These are phyloP conservation scores for Corniculantispora saksenae DNA, from an alignment of 2,329 filamentous ascomycete genomes.

Conservation along the genomic window DNA sequence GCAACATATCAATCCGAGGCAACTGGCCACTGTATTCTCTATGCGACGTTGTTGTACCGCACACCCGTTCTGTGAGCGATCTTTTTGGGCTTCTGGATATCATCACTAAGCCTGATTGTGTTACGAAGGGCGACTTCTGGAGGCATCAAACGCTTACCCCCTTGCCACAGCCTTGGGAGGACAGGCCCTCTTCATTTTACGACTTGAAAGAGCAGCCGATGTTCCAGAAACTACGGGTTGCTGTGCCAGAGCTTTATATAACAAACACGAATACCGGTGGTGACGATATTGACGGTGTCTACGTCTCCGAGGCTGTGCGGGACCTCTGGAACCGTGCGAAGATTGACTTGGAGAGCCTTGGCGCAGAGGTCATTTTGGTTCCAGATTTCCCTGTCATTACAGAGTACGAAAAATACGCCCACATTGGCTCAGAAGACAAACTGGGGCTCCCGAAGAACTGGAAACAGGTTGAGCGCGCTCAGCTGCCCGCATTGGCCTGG, in stretches of 20 bases:
- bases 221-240: constrained; percentile 44
- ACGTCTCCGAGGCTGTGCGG: constrained; percentile 25
- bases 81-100: constrained; percentile 50
- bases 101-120: constrained; percentile 44
- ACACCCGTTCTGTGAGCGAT: constrained; percentile 50
- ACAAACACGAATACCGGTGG: neutral
- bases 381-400: constrained; percentile 45
- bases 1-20: constrained; percentile 50
- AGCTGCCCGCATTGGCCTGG: constrained; percentile 53
- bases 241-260: neutral
- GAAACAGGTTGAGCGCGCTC: constrained; percentile 47
- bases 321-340: constrained; percentile 32
- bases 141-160: constrained; percentile 46
- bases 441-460: constrained; percentile 42
- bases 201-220: constrained; percentile 31
- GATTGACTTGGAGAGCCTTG: constrained; percentile 37
- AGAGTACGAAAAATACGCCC: constrained; percentile 44
- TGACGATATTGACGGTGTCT: neutral
- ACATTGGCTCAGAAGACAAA: constrained; percentile 38
- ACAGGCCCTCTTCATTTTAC: constrained; percentile 34
- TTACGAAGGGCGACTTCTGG: constrained; percentile 52
- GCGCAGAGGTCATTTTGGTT: constrained; percentile 41
- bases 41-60: constrained; percentile 54
- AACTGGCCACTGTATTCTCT: constrained; percentile 55
- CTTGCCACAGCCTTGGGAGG: constrained; percentile 34